These are phyloP conservation scores for Fonsecaea multimorphosa DNA, from an alignment of 2,329 filamentous ascomycete species.

Conservation along the genomic window DNA sequence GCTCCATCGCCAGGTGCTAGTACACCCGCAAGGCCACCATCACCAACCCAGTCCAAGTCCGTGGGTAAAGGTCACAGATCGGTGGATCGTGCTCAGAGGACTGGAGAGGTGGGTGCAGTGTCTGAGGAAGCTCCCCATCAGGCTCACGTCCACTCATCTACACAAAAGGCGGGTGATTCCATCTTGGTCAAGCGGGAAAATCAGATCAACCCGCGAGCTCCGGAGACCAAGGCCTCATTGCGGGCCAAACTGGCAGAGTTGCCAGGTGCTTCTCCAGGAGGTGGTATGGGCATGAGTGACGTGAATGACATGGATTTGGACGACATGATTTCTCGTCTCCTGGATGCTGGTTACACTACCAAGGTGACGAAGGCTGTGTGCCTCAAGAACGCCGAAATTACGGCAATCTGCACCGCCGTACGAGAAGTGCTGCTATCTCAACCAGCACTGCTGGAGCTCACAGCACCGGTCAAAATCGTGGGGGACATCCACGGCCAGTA, in stretches of 20 bases:
- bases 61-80: slow-evolving; percentile 76
- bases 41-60: slow-evolving; percentile 79
- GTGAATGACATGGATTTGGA: slow-evolving; percentile 93
- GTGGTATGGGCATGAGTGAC: slow-evolving; percentile 80
- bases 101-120: slow-evolving; percentile 90
- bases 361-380: slow-evolving; percentile 98
- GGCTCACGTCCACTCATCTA: slow-evolving; percentile 61
- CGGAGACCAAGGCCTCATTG: slow-evolving; percentile 47
- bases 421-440: slow-evolving; percentile 90
- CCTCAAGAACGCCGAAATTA: slow-evolving; percentile 96
- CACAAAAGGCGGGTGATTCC: slow-evolving; percentile 78
- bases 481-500: slow-evolving; percentile 97
- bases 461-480: slow-evolving; percentile 96
- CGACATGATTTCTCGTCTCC: slow-evolving; percentile 91
- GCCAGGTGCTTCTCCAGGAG: slow-evolving; percentile 54
- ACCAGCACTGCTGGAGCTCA: slow-evolving; percentile 87
- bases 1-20: slow-evolving; percentile 54
- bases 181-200: slow-evolving; percentile 85
- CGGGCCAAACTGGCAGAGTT: slow-evolving; percentile 41
- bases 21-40: slow-evolving; percentile 74
- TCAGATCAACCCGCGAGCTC: slow-evolving; percentile 68
- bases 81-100: slow-evolving; percentile 78
- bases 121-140: slow-evolving; percentile 86
- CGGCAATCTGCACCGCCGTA: slow-evolving; percentile 86
- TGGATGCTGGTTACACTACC: slow-evolving; percentile 93